Evolutionary conservation across 768 basidiomycete species (phyloP).

Genomic region (Strobilomyces dryophilus): DNA sequence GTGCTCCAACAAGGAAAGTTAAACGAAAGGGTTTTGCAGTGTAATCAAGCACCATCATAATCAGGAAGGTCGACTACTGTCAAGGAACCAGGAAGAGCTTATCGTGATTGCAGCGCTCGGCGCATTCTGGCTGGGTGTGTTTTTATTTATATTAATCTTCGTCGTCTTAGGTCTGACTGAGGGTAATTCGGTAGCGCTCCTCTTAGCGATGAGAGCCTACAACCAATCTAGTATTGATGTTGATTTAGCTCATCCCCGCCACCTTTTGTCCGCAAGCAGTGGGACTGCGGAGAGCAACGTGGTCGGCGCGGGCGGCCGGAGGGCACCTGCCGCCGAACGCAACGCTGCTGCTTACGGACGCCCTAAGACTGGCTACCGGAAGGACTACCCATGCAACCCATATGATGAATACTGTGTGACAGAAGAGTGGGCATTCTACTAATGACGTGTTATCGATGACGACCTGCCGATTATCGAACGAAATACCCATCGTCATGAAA

Average conservation of each 20-base stretch:
- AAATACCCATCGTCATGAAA: slow-evolving; percentile 7
- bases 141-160: neutral
- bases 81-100: slow-evolving; percentile 70
- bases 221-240: slow-evolving; percentile 29
- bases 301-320: slow-evolving; percentile 30
- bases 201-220: slow-evolving; percentile 40
- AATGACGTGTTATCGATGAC: slow-evolving; percentile 7
- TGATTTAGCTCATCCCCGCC: slow-evolving; percentile 27
- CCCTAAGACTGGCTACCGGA: slow-evolving; percentile 30
- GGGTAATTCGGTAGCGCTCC: slow-evolving; percentile 30
- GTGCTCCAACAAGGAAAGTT: neutral
- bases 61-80: slow-evolving; percentile 48
- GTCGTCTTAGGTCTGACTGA: slow-evolving; percentile 3
- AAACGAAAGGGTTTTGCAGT: slow-evolving; percentile 33
- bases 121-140: slow-evolving; percentile 73
- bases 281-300: slow-evolving; percentile 33
- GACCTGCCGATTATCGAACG: neutral
- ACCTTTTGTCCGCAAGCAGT: slow-evolving; percentile 32
- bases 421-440: slow-evolving; percentile 62
- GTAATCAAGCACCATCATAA: slow-evolving; percentile 63
- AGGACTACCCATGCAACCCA: slow-evolving; percentile 51
- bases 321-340: slow-evolving; percentile 26
- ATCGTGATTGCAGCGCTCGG: slow-evolving; percentile 68
- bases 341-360: slow-evolving; percentile 29
- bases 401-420: slow-evolving; percentile 66